A percentile compares a stretch with the other conserved stretches of the same genome.
phyloP scores from a whole-genome alignment of 805 yeast species.

The Clavispora fructus region DNA sequence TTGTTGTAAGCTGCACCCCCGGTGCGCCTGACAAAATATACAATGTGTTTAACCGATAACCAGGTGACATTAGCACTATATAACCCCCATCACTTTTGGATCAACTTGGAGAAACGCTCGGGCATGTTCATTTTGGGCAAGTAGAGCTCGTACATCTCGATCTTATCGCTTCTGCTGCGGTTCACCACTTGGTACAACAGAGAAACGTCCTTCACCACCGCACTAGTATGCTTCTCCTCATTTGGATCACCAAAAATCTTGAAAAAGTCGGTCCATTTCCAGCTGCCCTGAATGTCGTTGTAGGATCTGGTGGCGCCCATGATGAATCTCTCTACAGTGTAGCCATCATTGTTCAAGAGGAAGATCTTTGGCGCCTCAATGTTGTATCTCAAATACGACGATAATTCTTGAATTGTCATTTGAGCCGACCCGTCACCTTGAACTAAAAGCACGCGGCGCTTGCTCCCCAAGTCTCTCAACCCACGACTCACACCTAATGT shows the following conservation, averaged over 20 bases:
- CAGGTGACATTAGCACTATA: not conserved
- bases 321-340: slow-evolving; percentile 84
- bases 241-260: slow-evolving; percentile 54
- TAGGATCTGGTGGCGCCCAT: slow-evolving; percentile 72
- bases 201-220: slow-evolving; percentile 13
- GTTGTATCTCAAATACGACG: slow-evolving; percentile 54
- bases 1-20: no score
- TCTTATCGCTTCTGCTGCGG: slow-evolving; percentile 13
- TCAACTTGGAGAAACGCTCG: slow-evolving; percentile 16
- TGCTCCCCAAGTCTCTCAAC: slow-evolving; percentile 45
- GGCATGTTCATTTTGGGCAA: slow-evolving; percentile 26
- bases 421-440: slow-evolving; percentile 96
- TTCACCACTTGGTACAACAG: slow-evolving; percentile 18
- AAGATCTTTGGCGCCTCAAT: slow-evolving; percentile 61
- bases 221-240: slow-evolving; percentile 18
- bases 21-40: no score
- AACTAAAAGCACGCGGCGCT: slow-evolving; percentile 59
- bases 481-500: slow-evolving; percentile 81
- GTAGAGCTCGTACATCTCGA: slow-evolving; percentile 22
- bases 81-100: not conserved
- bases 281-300: slow-evolving; percentile 74
- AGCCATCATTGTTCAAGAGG: slow-evolving; percentile 79
- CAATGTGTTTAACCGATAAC: not conserved
- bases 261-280: slow-evolving; percentile 76
- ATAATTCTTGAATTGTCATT: slow-evolving; percentile 85